A percentile compares a stretch with the other conserved stretches of the same genome.
Conservation (phyloP, 768 basidiomycete species). For the Lactarius akahatsu region DNA sequence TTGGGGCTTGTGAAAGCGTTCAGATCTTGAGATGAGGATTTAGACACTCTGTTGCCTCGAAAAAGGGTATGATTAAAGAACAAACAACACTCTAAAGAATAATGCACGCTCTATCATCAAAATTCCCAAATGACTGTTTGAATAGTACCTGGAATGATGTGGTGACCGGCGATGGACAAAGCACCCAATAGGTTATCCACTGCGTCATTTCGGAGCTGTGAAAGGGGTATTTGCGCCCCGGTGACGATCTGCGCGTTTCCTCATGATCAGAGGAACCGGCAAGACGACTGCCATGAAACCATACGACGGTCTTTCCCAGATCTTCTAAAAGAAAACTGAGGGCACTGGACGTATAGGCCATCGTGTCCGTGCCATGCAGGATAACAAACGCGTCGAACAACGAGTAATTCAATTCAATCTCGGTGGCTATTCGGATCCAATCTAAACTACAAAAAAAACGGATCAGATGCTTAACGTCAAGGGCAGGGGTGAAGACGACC, state of each 20-base stretch:
- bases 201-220: conserved; percentile 90
- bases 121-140: not conserved
- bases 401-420: conserved; percentile 89
- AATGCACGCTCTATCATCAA: conserved; percentile 5
- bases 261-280: not conserved
- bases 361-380: conserved; percentile 89
- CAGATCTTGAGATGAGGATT: conserved; percentile 78
- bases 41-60: conserved; percentile 82
- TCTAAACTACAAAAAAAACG: conserved; percentile 45
- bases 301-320: conserved; percentile 85
- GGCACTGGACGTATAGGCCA: conserved; percentile 87
- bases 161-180: conserved; percentile 85
- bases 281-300: conserved; percentile 21
- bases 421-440: conserved; percentile 87
- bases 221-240: conserved; percentile 91
- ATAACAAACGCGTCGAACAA: conserved; percentile 88
- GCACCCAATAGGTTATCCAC: conserved; percentile 91
- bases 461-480: conserved; percentile 17
- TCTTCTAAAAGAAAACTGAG: conserved; percentile 91
- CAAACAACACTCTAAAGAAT: conserved; percentile 67
- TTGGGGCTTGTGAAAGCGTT: conserved; percentile 86
- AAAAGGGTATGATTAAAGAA: conserved; percentile 90
- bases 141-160: conserved; percentile 77
- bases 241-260: conserved; percentile 65
- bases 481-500: conserved; percentile 43